Evolutionary conservation across 306 rosid genomes (phyloP), one percentile per base, ranked within the genome.

Genomic region (Heteromeles arbutifolia): DNA sequence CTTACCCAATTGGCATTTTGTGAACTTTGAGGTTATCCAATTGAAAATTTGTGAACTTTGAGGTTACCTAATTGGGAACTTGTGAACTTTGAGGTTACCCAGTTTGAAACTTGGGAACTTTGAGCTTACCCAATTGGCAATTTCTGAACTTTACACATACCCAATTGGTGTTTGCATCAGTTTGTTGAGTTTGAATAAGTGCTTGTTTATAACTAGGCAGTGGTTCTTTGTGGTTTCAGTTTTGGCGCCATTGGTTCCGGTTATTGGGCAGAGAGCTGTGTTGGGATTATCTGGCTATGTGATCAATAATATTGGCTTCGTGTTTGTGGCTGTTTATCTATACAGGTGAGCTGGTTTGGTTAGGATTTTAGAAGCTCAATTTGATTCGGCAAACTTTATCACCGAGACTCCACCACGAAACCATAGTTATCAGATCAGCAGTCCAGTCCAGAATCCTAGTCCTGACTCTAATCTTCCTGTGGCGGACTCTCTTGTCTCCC

Each of bases 291-390:
- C 93, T 22, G 96, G 88, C 72, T 90, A 86, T 79, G 34, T 64
- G 80, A 87, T 94, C 79, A 88, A 75, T 69, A 94, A 91, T 77
- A 56, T 87, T 67, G 90, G 90, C 14, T 90, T 94, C 82, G 80
- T 94, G 37, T 67, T 91, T 26, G 89, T 90, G 0, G 95, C 95
- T 4, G 74, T 86, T 61, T 94, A 88, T 84, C 76, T 94, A 62
- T 83, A 90, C 87, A 78, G 85, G 97, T 91, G 64, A 77, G 79
- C 61, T 78, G 31, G 28, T 83, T 81, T 29, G 31, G 31, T 29
- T 29, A 61, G 54, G 31, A 52, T 72, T 59, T 25, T 14, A 12
- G 11, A 59, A 59, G 2, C 25, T 59, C 19, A 59, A 5, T 59
- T 59, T 15, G 65, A 25, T 13, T 59, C 19, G 17, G 65, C 14